Conservation (phyloP, 2,329 filamentous ascomycete genomes). For the Nectriaceae sp. region DNA sequence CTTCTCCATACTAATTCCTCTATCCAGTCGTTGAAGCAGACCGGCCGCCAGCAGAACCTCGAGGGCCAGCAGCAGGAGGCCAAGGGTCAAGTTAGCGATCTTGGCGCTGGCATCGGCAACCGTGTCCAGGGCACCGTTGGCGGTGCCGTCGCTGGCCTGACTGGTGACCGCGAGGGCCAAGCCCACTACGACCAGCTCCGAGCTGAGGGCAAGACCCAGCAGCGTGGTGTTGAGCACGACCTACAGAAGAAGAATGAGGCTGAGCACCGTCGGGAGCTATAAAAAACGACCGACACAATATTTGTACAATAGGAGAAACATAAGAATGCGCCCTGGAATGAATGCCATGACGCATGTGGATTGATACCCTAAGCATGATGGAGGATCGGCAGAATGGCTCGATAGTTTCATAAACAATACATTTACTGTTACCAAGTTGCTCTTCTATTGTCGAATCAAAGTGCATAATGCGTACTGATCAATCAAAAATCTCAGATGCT, state of each 20-base stretch:
- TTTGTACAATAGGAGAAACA: neutral
- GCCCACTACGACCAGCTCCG: conserved; percentile 68
- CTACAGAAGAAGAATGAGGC: conserved; percentile 71
- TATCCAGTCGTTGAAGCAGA: conserved; percentile 63
- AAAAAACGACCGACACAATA: conserved; percentile 9
- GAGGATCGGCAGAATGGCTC: no score
- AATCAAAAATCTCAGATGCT: no score
- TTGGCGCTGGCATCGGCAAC: conserved; percentile 64
- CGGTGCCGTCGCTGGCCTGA: conserved; percentile 68
- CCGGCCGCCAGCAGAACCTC: conserved; percentile 76
- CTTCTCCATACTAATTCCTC: conserved; percentile 6
- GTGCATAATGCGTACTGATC: no score
- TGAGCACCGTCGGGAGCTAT: conserved; percentile 22
- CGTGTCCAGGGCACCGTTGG: conserved; percentile 74
- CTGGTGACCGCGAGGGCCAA: conserved; percentile 69
- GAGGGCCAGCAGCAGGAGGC: conserved; percentile 82
- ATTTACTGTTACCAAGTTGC: no score
- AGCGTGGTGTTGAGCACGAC: conserved; percentile 81
- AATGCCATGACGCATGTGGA: no score
- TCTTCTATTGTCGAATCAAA: no score
- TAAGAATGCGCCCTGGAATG: no score
- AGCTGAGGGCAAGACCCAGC: conserved; percentile 79
- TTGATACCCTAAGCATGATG: no score
- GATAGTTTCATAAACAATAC: no score
- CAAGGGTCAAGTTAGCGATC: conserved; percentile 76